These are phyloP conservation scores for Zanthoxylum bungeanum DNA, from an alignment of 345 rosid species.

Conservation along the genomic window DNA sequence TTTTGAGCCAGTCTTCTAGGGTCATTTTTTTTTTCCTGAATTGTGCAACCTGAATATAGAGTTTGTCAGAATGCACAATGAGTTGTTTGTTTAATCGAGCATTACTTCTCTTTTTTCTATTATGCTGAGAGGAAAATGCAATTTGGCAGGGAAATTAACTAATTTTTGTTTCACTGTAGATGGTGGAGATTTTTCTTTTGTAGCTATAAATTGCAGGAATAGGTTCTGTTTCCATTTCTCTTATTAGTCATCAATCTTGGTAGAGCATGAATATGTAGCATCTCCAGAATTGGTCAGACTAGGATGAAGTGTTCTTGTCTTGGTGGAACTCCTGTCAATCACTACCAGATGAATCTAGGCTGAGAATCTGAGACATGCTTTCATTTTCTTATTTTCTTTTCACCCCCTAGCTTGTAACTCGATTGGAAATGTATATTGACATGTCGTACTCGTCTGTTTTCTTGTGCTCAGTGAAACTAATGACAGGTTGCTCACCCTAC, in stretches of 20 bases:
- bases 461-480: neutral
- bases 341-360: neutral
- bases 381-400: neutral
- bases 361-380: neutral
- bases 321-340: neutral
- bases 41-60: constrained; percentile 24
- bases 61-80: constrained; percentile 16
- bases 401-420: neutral
- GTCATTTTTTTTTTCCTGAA: constrained; percentile 26
- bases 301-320: neutral
- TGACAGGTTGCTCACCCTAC: neutral
- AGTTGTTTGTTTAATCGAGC: constrained; percentile 4
- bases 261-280: neutral
- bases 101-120: neutral
- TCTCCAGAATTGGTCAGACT: neutral
- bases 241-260: neutral
- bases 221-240: neutral
- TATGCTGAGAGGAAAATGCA: constrained; percentile 1
- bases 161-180: neutral
- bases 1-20: constrained; percentile 23
- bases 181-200: neutral
- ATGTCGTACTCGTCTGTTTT: neutral
- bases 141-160: constrained; percentile 16
- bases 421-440: neutral
- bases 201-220: constrained; percentile 1